Base-by-base conservation (phyloP, 257 asterid genomes). In the Ajuga chamaepitys region DNA sequence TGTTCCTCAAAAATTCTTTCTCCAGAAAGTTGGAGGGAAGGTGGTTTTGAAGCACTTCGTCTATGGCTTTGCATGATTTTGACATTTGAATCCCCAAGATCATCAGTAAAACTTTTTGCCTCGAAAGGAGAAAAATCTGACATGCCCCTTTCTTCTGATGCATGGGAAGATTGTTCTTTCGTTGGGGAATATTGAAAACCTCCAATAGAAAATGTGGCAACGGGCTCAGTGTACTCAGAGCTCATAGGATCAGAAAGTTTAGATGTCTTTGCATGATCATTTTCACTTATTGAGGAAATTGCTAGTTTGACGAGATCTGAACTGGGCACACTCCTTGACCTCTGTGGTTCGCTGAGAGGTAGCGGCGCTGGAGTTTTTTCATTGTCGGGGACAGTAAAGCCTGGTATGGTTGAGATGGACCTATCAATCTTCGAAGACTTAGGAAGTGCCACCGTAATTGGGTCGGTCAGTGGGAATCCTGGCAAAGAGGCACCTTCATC, bases 401-500 rank as follows among this genome's bases (percentile, higher is more conserved):
- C 86, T 45, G 90, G 87, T 67, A 90, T 66, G 38, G 79, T 85
- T 42, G 97, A 90, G 78, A 90, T 87, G 42, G 95, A 90, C 74
- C 97, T 76, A 69, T 81, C 95, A 64, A 85, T 77, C 41, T 74
- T 76, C 32, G 85, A 83, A 32, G 87, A 68, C 75, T 74, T 88
- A 13, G 92, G 95, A 75, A 87, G 86, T 40, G 92, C 85, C 68
- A 85, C 95, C 4, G 85, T 85, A 5, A 90, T 85, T 65, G 86
- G 85, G 71, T 88, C 77, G 59, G 73, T 76, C 66, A 82, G 74
- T 41, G 95, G 87, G 67, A 87, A 70, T 64, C 82, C 90, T 71
- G 97, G 95, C 68, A 87, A 75, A 70, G 95, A 80, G 66, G 97
- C 97, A 68, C 97, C 97, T 77, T 90, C 97, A 72, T 90, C 97